Evolutionary conservation across 2,329 filamentous ascomycete genomes (phyloP).

Genomic region (Cyanodermella asteris): DNA sequence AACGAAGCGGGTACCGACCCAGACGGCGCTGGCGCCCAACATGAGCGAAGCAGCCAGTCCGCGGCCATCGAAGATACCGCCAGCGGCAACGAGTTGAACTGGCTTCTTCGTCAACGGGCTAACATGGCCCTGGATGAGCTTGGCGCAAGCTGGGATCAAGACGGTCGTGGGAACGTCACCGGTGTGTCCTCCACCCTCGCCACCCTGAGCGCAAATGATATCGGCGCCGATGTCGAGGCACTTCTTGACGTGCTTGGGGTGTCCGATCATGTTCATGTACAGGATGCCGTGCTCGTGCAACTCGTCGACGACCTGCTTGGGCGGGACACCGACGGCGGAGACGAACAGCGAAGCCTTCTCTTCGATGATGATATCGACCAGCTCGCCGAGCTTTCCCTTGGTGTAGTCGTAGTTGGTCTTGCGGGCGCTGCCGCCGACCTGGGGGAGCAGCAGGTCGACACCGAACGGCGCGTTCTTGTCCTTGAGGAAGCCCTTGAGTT

Average conservation of each 20-base stretch:
- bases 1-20: constrained; percentile 93
- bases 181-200: constrained; percentile 91
- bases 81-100: constrained; percentile 81
- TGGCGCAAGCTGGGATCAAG: constrained; percentile 78
- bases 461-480: constrained; percentile 93
- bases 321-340: constrained; percentile 84
- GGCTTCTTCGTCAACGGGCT: constrained; percentile 69
- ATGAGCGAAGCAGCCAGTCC: constrained; percentile 75
- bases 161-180: constrained; percentile 81
- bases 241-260: constrained; percentile 97
- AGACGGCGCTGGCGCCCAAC: constrained; percentile 79
- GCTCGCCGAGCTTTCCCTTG: constrained; percentile 87
- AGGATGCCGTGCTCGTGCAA: constrained; percentile 73
- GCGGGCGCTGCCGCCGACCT: constrained; percentile 80
- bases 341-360: constrained; percentile 84
- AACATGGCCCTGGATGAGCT: constrained; percentile 58
- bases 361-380: constrained; percentile 82
- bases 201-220: constrained; percentile 95
- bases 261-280: constrained; percentile 99
- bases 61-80: constrained; percentile 84
- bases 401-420: constrained; percentile 99
- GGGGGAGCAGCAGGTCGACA: constrained; percentile 78
- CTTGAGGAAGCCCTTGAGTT: constrained; percentile 68
- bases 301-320: constrained; percentile 68
- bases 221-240: constrained; percentile 80